Conservation (phyloP, 352 stramenopile genomes). For the Phytophthora hybrid region DNA sequence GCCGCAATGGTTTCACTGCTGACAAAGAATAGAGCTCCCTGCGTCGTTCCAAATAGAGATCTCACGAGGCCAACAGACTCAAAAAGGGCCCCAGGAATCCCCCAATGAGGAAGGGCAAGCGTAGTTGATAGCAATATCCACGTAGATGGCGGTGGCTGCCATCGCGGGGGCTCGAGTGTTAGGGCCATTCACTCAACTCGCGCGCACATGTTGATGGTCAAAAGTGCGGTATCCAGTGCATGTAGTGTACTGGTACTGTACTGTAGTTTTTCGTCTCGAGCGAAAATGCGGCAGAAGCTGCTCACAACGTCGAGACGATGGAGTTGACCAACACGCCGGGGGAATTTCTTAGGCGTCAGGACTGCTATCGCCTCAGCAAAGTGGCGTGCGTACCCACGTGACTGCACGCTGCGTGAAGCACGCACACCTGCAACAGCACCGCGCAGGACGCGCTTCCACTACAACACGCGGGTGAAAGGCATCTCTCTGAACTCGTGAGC, state of each 20-base stretch:
- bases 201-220: no score
- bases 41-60: neutral
- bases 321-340: neutral
- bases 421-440: slow-evolving; percentile 4
- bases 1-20: slow-evolving; percentile 8
- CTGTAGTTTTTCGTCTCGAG: neutral
- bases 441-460: neutral
- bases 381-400: slow-evolving; percentile 33
- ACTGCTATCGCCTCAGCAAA: slow-evolving; percentile 16
- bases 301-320: slow-evolving; percentile 14
- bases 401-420: neutral
- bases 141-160: no score
- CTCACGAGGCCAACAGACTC: no score
- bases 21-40: slow-evolving; percentile 17
- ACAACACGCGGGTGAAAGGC: neutral
- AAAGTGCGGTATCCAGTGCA: no score
- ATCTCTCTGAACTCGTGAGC: slow-evolving; percentile 22
- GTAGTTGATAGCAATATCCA: no score
- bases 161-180: no score
- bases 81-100: no score
- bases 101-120: no score
- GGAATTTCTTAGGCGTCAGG: slow-evolving; percentile 41
- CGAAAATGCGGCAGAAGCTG: neutral
- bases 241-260: no score
- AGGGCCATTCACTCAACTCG: no score